Percentiles rank a stretch among this genome's conserved stretches.
These are phyloP conservation scores for Phylloporus sp. DNA, from an alignment of 1,284 basidiomycete genomes.

Conservation along the genomic window DNA sequence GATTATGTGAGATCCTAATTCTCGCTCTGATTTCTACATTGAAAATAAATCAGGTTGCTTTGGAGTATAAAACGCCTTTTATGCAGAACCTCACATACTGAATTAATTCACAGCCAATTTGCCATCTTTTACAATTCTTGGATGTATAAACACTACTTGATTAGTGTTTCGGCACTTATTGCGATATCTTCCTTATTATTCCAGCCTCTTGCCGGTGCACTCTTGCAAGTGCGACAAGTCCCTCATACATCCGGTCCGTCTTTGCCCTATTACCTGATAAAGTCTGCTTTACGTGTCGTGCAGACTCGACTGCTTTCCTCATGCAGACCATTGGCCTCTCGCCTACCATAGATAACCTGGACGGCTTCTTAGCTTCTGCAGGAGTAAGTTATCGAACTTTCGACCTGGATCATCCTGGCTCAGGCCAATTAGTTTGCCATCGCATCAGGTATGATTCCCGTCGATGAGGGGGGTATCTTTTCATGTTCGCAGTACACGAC, in stretches of 20 bases:
- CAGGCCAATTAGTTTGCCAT: constrained; percentile 42
- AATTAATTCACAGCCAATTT: constrained; percentile 37
- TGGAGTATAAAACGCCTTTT: constrained; percentile 41
- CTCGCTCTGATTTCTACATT: neutral
- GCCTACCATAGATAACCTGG: constrained; percentile 47
- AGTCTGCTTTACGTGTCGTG: neutral
- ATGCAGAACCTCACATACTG: neutral
- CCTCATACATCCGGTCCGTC: constrained; percentile 41
- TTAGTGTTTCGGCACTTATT: constrained; percentile 52
- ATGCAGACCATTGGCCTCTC: constrained; percentile 46
- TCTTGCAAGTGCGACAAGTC: constrained; percentile 54
- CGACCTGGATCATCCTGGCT: neutral
- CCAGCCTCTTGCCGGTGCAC: constrained; percentile 60
- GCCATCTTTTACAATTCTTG: constrained; percentile 44
- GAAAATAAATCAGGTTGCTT: constrained; percentile 40
- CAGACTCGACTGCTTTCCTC: constrained; percentile 46
- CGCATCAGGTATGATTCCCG: constrained; percentile 40
- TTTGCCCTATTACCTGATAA: neutral
- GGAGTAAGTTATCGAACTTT: constrained; percentile 45
- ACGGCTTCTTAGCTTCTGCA: constrained; percentile 59
- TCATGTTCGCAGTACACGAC: constrained; percentile 47
- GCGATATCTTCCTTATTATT: constrained; percentile 47
- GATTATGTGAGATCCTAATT: constrained; percentile 54
- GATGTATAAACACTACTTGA: constrained; percentile 52
- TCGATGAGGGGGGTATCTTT: constrained; percentile 2